phyloP scores from a whole-genome alignment of 139 green algal genomes.

The Chlorella sp. region DNA sequence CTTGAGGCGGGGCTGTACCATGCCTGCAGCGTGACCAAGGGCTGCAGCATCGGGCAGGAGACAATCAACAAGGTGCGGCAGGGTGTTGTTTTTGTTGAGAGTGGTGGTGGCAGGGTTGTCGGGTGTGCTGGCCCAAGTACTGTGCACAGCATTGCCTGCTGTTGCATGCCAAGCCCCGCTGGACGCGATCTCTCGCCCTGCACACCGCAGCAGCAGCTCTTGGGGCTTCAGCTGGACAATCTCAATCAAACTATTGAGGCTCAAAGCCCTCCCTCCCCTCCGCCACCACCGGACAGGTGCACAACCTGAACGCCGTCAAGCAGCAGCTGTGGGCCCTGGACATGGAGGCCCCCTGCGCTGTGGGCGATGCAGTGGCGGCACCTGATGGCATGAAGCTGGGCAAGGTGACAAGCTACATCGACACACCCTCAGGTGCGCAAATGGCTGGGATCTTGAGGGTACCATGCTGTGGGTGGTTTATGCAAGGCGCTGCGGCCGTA shows the following conservation, averaged over 20 bases:
- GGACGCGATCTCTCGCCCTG: no score
- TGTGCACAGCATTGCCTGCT: no score
- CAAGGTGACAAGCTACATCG: conserved; percentile 48
- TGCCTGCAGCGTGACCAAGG: conserved; percentile 78
- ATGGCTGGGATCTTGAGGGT: no score
- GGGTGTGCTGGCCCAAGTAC: no score
- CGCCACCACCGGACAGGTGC: conserved; percentile 41
- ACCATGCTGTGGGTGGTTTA: no score
- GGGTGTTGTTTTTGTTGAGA: no score
- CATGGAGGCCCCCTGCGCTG: conserved; percentile 38
- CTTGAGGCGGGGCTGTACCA: conserved; percentile 82
- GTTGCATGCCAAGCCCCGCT: no score
- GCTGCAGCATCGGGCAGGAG: conserved; percentile 78
- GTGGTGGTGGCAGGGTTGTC: no score
- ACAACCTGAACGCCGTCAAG: conserved; percentile 68
- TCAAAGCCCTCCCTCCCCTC: no score
- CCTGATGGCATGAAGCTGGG: conserved; percentile 40
- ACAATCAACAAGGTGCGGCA: conserved; percentile 76
- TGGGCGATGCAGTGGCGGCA: conserved; percentile 52
- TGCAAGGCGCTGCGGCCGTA: no score
- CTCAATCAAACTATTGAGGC: no score
- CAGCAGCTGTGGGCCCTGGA: conserved; percentile 77
- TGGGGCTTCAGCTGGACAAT: no score
- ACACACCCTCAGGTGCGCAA: conserved; percentile 27
- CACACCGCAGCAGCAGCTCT: background rate